Percentiles rank a stretch among this genome's conserved stretches.
Evolutionary conservation across 768 basidiomycete genomes (phyloP).

Genomic region (Nidularia sp.): DNA sequence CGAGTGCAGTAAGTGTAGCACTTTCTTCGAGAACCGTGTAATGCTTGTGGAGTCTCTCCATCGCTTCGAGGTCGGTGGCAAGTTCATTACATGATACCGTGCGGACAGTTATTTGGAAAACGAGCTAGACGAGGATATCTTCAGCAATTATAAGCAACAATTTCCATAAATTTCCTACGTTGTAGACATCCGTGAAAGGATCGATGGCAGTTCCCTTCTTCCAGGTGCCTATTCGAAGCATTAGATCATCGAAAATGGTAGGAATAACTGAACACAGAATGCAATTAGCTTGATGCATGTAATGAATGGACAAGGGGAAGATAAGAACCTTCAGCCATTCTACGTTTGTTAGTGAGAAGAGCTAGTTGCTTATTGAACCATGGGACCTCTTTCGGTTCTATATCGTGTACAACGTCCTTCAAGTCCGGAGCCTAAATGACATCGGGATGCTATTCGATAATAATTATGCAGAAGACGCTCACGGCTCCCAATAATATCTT

Average conservation of each 20-base stretch:
- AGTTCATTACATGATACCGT: constrained; percentile 29
- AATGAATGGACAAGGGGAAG: neutral
- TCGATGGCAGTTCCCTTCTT: constrained; percentile 21
- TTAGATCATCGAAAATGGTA: constrained; percentile 18
- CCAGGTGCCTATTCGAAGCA: constrained; percentile 17
- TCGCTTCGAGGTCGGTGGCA: constrained; percentile 16
- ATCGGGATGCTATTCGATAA: too few species aligned
- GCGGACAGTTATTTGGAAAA: constrained; percentile 30
- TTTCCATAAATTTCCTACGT: too few species aligned
- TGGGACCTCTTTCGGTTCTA: constrained; percentile 4
- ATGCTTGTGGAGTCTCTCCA: constrained; percentile 16
- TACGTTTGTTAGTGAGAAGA: constrained; percentile 13
- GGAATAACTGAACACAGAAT: constrained; percentile 26
- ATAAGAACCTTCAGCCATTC: constrained; percentile 13
- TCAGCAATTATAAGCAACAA: too few species aligned
- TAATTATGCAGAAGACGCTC: constrained; percentile 6
- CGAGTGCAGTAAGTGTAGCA: constrained; percentile 22
- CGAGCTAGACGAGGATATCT: too few species aligned
- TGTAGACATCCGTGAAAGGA: constrained; percentile 26
- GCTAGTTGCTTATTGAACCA: constrained; percentile 16
- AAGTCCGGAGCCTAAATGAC: constrained; percentile 11
- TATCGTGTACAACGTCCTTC: constrained; percentile 14
- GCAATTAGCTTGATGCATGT: neutral
- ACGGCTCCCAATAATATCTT: constrained; percentile 26
- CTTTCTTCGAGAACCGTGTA: constrained; percentile 27